Percentiles rank a stretch among this genome's conserved stretches.
Conservation (phyloP, 75 land plant genomes). For the Cryptomeria japonica region DNA sequence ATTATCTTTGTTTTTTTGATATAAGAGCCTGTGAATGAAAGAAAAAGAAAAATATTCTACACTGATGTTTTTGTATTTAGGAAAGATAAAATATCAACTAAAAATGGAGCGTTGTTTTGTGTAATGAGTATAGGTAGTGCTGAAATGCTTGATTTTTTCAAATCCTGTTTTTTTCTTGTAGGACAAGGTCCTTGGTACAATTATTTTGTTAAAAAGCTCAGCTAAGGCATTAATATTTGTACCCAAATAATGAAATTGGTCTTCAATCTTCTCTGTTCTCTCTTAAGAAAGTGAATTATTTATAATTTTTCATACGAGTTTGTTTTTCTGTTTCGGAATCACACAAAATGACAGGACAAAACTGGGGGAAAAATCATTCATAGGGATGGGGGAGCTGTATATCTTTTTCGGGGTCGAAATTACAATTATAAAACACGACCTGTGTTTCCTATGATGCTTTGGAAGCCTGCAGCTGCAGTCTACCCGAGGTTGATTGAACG, state of each 20-base stretch:
- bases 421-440: conserved; percentile 62
- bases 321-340: background rate
- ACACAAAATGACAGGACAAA: conserved; percentile 54
- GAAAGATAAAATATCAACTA: background rate
- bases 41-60: background rate
- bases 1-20: background rate
- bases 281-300: background rate
- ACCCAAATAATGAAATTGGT: background rate
- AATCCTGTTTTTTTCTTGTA: background rate
- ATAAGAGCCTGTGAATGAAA: background rate
- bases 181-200: background rate
- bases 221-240: background rate
- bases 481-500: conserved; percentile 76
- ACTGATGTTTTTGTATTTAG: background rate
- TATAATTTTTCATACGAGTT: no score
- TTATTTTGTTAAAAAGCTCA: background rate
- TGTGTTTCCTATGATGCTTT: conserved; percentile 68
- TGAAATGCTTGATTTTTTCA: background rate
- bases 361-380: conserved; percentile 80
- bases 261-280: background rate
- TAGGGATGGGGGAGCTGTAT: conserved; percentile 64
- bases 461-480: conserved; percentile 84
- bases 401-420: conserved; percentile 81
- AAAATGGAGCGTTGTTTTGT: background rate
- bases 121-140: background rate